Evolutionary conservation across 176 grass and related monocot species (phyloP), one percentile per base, ranked within the genome.

Genomic region (Oryza meyeriana): DNA sequence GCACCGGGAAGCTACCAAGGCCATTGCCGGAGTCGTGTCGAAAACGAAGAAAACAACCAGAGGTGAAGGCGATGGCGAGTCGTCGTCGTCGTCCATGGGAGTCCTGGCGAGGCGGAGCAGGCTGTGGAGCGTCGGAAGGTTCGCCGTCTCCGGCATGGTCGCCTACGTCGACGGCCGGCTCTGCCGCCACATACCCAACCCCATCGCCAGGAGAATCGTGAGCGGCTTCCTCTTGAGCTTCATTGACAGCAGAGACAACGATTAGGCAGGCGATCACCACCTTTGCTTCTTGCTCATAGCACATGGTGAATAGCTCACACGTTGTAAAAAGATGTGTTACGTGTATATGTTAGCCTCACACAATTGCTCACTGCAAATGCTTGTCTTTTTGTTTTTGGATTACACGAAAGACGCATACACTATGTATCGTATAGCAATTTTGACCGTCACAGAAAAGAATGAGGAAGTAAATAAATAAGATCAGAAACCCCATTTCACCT

Each of bases 141-240:
- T 96, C 0, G 79, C 85, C 2, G 63, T 86, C 16, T 96, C 93
- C 0, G 93, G 93, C 39, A 67, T 96, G 85, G 83, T 96, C 12
- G 90, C 93, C 64, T 93, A 96, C 18, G 59, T 96, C 0, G 93
- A 96, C 22, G 93, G 93, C 7, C 87, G 88, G 79, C 78, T 96
- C 59, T 96, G 90, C 80, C 82, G 93, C 17, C 79, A 96, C 68
- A 93, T 96, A 66, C 93, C 93, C n/a, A 90, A 96, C 75, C 93
- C 93, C 12, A 89, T 93, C 40, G 90, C 85, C 31, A 81, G 93
- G 74, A 84, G 93, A 41, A 96, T 96, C 45, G 93, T 96, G 8
- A 95, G 93, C 42, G 88, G 93, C 58, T 95, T 95, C 33, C 89
- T 95, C 66, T 62, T 95, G 78, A 95, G 93, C 71, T 92, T 95